Conservation (phyloP, 305 asterid species). For the Solanum hybrid region DNA sequence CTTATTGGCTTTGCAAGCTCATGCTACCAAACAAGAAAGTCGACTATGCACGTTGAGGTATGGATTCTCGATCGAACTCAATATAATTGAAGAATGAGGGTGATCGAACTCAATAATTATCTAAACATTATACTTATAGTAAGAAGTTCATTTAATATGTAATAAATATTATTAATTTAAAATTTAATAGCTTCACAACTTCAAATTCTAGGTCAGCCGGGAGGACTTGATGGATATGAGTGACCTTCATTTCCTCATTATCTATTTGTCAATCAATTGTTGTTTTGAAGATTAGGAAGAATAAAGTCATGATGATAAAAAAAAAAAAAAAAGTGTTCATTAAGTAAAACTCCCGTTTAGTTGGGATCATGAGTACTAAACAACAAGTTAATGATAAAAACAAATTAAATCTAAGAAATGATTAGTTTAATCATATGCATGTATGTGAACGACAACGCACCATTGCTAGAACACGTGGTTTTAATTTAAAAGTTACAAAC, state of each 20-base stretch:
- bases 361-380: not conserved
- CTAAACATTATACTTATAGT: not conserved
- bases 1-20: not conserved
- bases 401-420: not conserved
- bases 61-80: not conserved
- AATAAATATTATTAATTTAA: no score
- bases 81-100: not conserved
- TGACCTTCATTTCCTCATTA: not conserved
- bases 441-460: not conserved
- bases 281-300: not conserved
- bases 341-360: not conserved
- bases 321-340: not conserved
- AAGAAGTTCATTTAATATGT: not conserved
- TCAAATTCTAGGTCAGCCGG: not conserved
- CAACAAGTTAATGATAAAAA: not conserved
- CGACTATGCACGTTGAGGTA: not conserved
- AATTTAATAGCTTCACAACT: not conserved
- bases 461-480: not conserved
- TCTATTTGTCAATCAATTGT: not conserved
- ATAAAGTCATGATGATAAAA: not conserved
- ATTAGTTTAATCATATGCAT: not conserved
- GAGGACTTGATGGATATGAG: not conserved
- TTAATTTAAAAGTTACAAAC: not conserved
- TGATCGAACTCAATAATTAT: no score
- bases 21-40: not conserved